Percentiles rank a stretch among this genome's conserved stretches.
These are phyloP conservation scores for Pyrenophora seminiperda DNA, from an alignment of 2,329 filamentous ascomycete genomes.

Conservation along the genomic window DNA sequence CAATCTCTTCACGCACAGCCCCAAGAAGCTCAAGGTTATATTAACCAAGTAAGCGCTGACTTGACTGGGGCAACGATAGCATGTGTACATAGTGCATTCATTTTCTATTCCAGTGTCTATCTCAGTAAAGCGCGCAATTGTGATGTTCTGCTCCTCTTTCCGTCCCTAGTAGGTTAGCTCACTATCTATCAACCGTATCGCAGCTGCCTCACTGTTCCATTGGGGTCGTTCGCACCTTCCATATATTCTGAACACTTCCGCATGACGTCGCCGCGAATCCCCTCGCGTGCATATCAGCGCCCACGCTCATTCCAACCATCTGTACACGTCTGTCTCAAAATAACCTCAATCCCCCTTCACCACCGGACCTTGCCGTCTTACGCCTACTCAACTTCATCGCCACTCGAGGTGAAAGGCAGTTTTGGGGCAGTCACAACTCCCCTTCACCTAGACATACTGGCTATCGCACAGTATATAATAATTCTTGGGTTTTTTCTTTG, in stretches of 20 bases:
- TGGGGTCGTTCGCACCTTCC: not conserved
- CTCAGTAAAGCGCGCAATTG: not conserved
- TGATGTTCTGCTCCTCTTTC: not conserved
- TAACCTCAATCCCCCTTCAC: not conserved
- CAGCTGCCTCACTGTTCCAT: not conserved
- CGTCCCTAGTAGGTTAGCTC: no score
- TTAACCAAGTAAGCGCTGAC: conserved; percentile 70
- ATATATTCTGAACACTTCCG: not conserved
- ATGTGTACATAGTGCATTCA: conserved; percentile 38
- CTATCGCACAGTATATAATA: not conserved
- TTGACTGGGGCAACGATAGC: conserved; percentile 2
- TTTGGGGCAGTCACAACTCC: not conserved
- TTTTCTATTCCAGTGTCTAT: conserved; percentile 12
- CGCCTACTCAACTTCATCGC: not conserved
- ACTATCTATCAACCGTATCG: not conserved
- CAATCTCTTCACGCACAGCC: conserved; percentile 89
- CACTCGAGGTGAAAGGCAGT: not conserved
- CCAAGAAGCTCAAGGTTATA: conserved; percentile 83
- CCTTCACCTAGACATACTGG: conserved; percentile 1
- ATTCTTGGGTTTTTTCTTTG: no score
- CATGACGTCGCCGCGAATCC: not conserved
- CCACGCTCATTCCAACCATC: not conserved
- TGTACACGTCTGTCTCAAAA: not conserved
- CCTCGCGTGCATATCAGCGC: not conserved
- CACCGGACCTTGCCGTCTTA: not conserved